phyloP scores from a whole-genome alignment of 305 asterid genomes.

The Ajuga reptans region DNA sequence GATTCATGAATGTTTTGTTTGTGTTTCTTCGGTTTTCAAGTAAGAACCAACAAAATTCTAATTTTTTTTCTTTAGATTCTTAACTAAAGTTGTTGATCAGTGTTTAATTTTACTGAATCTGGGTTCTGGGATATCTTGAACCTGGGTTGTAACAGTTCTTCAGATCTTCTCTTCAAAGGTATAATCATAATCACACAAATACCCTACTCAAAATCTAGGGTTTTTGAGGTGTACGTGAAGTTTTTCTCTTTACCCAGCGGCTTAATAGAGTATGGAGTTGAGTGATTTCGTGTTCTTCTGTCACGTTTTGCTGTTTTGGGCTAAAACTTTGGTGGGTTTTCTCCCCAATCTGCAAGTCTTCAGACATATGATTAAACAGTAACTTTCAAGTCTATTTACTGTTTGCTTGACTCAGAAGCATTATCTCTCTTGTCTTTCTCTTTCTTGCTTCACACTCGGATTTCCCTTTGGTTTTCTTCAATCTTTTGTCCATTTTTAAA shows the following conservation, averaged over 20 bases:
- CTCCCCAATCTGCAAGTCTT: neutral
- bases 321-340: neutral
- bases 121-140: neutral
- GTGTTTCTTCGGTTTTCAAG: neutral
- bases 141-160: neutral
- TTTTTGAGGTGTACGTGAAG: conserved; percentile 18
- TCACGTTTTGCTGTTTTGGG: conserved; percentile 9
- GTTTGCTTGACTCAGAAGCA: conserved; percentile 24
- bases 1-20: neutral
- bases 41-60: neutral
- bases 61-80: neutral
- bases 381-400: conserved; percentile 23
- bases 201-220: conserved; percentile 27
- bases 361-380: conserved; percentile 27
- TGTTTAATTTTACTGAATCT: neutral
- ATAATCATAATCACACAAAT: neutral
- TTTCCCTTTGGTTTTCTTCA: conserved; percentile 1
- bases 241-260: conserved; percentile 9
- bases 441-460: conserved; percentile 24
- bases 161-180: conserved; percentile 15
- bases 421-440: conserved; percentile 17
- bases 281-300: conserved; percentile 21
- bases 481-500: conserved; percentile 17
- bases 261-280: conserved; percentile 6
- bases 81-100: neutral